A percentile compares a stretch with the other conserved stretches of the same genome.
phyloP scores from a whole-genome alignment of 768 basidiomycete genomes.

The Lentinula raphanica region DNA sequence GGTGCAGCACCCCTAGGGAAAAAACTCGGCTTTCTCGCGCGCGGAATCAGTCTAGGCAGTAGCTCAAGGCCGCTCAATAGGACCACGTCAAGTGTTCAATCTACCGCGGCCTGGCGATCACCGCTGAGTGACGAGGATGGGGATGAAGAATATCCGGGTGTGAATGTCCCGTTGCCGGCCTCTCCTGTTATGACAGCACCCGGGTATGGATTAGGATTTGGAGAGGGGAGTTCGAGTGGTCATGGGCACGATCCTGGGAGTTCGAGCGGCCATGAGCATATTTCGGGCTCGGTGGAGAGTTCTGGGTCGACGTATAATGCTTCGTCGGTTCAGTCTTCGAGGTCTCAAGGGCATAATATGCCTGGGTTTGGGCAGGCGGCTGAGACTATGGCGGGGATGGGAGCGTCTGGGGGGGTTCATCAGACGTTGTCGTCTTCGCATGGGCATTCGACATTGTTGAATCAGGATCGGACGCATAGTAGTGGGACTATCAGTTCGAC shows the following conservation, averaged over 20 bases:
- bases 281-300: background rate
- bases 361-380: conserved; percentile 3
- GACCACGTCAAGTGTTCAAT: background rate
- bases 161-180: background rate
- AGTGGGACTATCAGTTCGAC: background rate
- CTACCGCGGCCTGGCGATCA: background rate
- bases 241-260: background rate
- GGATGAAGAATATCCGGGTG: background rate
- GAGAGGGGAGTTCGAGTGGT: background rate
- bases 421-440: background rate
- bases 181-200: background rate
- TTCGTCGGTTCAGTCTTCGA: background rate
- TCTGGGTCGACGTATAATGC: background rate
- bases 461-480: background rate
- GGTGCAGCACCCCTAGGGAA: background rate
- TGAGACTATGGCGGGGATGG: background rate
- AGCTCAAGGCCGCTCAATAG: background rate
- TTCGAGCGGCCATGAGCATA: background rate
- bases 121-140: conserved; percentile 3
- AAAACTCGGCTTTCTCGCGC: background rate
- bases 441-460: background rate
- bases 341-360: background rate
- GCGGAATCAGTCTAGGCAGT: background rate
- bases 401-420: background rate
- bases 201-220: background rate